A percentile compares a stretch with the other conserved stretches of the same genome.
These are phyloP conservation scores for Fistulina hepatica DNA, from an alignment of 1,284 basidiomycete species.

Conservation along the genomic window DNA sequence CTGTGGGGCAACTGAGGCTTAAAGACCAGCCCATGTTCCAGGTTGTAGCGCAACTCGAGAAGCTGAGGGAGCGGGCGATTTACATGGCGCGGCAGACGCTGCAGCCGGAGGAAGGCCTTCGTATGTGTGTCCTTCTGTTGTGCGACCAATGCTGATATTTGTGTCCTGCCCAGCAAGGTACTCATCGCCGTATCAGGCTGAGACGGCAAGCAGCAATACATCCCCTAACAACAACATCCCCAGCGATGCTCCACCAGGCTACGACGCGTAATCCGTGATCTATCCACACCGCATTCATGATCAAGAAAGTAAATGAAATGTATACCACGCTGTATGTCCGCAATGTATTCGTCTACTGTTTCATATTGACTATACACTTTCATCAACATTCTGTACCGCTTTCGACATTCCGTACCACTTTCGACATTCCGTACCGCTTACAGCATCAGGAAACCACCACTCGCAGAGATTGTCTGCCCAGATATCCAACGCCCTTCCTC, in stretches of 20 bases:
- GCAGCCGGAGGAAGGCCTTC: constrained; percentile 53
- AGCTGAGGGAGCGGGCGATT: constrained; percentile 61
- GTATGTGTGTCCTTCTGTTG: constrained; percentile 33
- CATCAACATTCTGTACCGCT: too few relatives aligned
- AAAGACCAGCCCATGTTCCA: constrained; percentile 59
- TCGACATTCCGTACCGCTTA: too few relatives aligned
- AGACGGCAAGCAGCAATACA: constrained; percentile 22
- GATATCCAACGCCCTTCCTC: not conserved
- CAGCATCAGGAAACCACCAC: not conserved
- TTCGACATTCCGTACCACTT: too few relatives aligned
- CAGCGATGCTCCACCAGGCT: constrained; percentile 52
- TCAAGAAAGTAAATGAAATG: too few relatives aligned
- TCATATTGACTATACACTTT: too few relatives aligned
- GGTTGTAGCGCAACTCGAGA: constrained; percentile 61
- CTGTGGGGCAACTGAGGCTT: constrained; percentile 55
- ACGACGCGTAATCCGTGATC: constrained; percentile 33
- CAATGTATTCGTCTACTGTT: too few relatives aligned
- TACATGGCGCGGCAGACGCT: constrained; percentile 57
- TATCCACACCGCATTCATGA: too few relatives aligned
- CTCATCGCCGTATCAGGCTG: constrained; percentile 36
- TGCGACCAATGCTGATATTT: constrained; percentile 2
- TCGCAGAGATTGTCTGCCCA: not conserved
- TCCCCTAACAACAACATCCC: constrained; percentile 29
- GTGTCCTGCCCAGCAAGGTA: constrained; percentile 36
- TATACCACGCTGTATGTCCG: too few relatives aligned